Conservation (phyloP, 1,139 yeast species). For the Kodamaea sp. region DNA sequence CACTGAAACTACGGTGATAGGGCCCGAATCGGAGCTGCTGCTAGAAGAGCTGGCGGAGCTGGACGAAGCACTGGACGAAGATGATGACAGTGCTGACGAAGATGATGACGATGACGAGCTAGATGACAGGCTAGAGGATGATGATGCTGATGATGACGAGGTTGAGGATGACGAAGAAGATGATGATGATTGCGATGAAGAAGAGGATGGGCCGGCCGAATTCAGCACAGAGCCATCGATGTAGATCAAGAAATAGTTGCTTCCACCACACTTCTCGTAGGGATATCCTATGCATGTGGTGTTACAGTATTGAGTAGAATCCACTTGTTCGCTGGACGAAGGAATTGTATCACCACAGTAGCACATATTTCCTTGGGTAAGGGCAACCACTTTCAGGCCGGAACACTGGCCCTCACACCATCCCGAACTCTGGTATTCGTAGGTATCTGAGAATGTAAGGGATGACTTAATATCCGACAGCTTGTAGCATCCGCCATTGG, state of each 20-base stretch:
- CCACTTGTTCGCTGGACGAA: conserved; percentile 27
- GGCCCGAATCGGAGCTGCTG: conserved; percentile 3
- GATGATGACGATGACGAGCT: conserved; percentile 16
- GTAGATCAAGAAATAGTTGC: conserved; percentile 50
- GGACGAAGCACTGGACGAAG: conserved; percentile 16
- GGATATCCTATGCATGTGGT: conserved; percentile 58
- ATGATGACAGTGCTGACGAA: conserved; percentile 18
- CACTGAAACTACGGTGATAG: conserved; percentile 9
- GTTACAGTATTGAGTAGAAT: conserved; percentile 42
- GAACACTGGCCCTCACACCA: conserved; percentile 50
- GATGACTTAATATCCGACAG: conserved; percentile 23
- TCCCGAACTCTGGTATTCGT: conserved; percentile 51
- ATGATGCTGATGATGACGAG: conserved; percentile 11
- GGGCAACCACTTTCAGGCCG: conserved; percentile 52
- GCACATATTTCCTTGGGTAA: conserved; percentile 54
- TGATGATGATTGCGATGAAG: conserved; percentile 15
- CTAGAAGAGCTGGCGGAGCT: conserved; percentile 5
- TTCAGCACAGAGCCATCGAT: conserved; percentile 32
- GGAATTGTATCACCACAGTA: conserved; percentile 60
- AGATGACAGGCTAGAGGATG: conserved; percentile 15
- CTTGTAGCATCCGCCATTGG: conserved; percentile 39
- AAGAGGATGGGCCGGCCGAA: conserved; percentile 14
- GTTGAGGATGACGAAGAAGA: conserved; percentile 14
- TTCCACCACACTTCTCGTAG: conserved; percentile 65
- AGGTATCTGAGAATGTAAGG: conserved; percentile 29